Conservation (phyloP, 345 rosid genomes). For the Clausena lansium region DNA sequence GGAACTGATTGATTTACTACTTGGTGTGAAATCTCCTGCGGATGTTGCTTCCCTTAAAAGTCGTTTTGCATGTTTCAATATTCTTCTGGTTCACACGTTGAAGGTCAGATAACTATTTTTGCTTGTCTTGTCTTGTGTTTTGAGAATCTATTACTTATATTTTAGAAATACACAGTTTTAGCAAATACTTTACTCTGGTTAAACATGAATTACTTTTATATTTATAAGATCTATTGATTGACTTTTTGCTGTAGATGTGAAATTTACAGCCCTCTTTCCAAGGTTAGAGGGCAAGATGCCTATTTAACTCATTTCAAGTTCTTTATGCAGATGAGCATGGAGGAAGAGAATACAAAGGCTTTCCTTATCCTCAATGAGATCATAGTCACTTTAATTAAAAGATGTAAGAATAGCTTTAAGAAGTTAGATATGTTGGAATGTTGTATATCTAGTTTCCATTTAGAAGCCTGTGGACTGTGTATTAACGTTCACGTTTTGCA, state of each 20-base stretch:
- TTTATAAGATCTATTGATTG: not conserved
- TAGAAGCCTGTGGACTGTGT: not conserved
- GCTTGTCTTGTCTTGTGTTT: slow-evolving; percentile 4
- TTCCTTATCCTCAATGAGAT: slow-evolving; percentile 91
- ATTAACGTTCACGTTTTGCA: not conserved
- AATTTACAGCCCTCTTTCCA: not conserved
- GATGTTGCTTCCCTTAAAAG: slow-evolving; percentile 49
- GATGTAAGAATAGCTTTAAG: slow-evolving; percentile 54
- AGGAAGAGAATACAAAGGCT: slow-evolving; percentile 71
- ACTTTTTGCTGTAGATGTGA: slow-evolving; percentile 8
- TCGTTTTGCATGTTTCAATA: slow-evolving; percentile 72
- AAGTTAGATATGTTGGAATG: not conserved
- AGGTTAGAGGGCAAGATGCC: slow-evolving; percentile 7
- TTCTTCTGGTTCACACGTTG: slow-evolving; percentile 63
- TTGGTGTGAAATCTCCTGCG: slow-evolving; percentile 54
- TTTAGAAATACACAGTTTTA: not conserved
- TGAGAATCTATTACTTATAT: not conserved
- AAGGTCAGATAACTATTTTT: slow-evolving; percentile 41
- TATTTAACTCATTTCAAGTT: slow-evolving; percentile 17
- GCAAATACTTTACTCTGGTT: not conserved
- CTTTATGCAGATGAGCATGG: slow-evolving; percentile 55
- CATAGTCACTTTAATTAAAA: slow-evolving; percentile 72
- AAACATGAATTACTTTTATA: not conserved
- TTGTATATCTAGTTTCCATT: not conserved
- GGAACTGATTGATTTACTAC: slow-evolving; percentile 71